Base-by-base conservation (phyloP, 495 filamentous ascomycete species). In the Thozetella sp. region DNA sequence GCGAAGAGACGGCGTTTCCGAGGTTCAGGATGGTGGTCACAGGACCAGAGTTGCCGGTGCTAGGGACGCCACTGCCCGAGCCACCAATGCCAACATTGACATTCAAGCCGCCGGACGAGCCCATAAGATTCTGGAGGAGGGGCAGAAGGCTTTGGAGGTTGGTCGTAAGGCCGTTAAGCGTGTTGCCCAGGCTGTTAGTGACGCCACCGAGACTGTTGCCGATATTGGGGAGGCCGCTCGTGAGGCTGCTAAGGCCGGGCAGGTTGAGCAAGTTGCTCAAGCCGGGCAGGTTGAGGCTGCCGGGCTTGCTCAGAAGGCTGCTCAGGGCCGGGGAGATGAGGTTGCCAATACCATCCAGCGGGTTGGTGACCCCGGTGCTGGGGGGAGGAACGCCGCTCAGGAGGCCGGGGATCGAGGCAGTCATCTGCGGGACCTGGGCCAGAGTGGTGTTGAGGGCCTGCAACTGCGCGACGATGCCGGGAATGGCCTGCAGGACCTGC, bases 291-390 rank as follows among this genome's bases (percentile, higher is more conserved):
- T 26, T 6, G 43, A 56, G 12, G n/a, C 26, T 22, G 11, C 46
- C 46, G 48, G 55, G 26, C 17, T 46, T 13, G 37, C 43, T 34
- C 22, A 67, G 48, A 19, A 67, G 55, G 19, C 51, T 19, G 27
- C 43, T 25, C 4, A 66, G 50, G 2, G 63, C 53, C 17, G 22
- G 48, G 12, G 25, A 10, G 25, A 65, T 22, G 46, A 43, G 12
- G 52, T 43, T 61, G 40, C 25, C 53, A 24, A 52, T 52, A 43
- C 56, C 51, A 26, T 55, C 60, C 25, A 26, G 37, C 10, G 24
- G 3, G 58, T 25, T 52, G 15, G 53, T 23, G 26, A 52, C 24
- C 10, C 25, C 24, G 40, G 19, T 20, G 24, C 50, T 13, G 12
- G 55, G 57, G 12, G 22, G 25, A 12, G 51, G 27, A 54, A 61